A percentile compares a stretch with the other conserved stretches of the same genome.
These are phyloP conservation scores for Wickerhamiella australiensis DNA, from an alignment of 805 yeast species.

Conservation along the genomic window DNA sequence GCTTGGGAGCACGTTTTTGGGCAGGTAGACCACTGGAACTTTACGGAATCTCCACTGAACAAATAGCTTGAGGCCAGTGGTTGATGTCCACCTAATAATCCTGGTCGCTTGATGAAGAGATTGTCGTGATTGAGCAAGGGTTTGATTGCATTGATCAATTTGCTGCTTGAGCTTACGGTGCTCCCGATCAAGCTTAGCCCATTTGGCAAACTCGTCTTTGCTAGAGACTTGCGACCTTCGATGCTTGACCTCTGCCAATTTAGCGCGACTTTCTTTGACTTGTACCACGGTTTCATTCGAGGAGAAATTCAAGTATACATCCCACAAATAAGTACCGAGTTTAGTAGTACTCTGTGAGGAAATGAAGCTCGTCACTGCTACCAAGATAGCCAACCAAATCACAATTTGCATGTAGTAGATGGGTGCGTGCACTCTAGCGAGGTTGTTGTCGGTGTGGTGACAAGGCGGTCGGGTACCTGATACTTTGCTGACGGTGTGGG, in stretches of 20 bases:
- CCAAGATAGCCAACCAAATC: constrained; percentile 8
- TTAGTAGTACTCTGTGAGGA: neutral
- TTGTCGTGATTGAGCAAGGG: constrained; percentile 31
- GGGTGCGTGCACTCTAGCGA: neutral
- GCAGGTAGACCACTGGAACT: constrained; percentile 45
- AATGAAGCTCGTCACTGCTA: constrained; percentile 6
- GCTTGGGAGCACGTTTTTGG: constrained; percentile 44
- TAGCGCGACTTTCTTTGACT: constrained; percentile 30
- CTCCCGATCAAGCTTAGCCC: constrained; percentile 83
- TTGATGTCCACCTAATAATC: constrained; percentile 30
- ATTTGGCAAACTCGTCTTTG: constrained; percentile 87
- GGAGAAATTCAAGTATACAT: constrained; percentile 1
- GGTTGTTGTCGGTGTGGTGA: neutral
- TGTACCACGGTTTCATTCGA: constrained; percentile 22
- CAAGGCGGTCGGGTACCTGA: neutral
- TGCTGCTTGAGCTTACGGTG: constrained; percentile 46
- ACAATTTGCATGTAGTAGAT: neutral
- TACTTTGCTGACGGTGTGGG: neutral
- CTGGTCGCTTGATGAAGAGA: constrained; percentile 29
- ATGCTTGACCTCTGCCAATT: constrained; percentile 38
- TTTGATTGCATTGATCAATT: constrained; percentile 32
- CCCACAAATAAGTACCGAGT: neutral
- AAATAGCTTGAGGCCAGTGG: constrained; percentile 34
- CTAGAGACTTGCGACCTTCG: constrained; percentile 58
- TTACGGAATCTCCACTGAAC: constrained; percentile 44